Percentiles rank a stretch among this genome's conserved stretches.
Evolutionary conservation across 2,329 filamentous ascomycete species (phyloP).

Genomic region (Apiospora hydei): DNA sequence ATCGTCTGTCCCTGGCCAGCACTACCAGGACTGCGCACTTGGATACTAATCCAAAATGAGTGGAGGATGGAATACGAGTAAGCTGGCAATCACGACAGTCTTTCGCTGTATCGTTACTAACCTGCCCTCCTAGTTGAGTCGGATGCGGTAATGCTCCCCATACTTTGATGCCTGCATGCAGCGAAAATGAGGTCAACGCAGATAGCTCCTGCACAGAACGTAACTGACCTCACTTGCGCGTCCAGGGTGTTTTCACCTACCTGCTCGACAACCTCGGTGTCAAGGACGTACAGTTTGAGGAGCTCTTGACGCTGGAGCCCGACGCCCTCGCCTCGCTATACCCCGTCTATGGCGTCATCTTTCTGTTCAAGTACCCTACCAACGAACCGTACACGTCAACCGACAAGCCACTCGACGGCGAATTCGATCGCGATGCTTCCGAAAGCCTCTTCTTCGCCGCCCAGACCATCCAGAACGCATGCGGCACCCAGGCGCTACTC

Average conservation of each 20-base stretch:
- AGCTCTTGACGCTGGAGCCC: slow-evolving; percentile 88
- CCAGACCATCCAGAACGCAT: slow-evolving; percentile 98
- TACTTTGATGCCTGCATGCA: not conserved
- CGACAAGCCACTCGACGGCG: slow-evolving; percentile 78
- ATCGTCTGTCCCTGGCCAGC: not conserved
- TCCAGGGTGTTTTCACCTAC: slow-evolving; percentile 92
- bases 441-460: slow-evolving; percentile 90
- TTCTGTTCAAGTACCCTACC: slow-evolving; percentile 96
- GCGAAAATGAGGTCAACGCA: not conserved
- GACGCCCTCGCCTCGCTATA: slow-evolving; percentile 74
- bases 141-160: slow-evolving; percentile 75
- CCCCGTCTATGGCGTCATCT: slow-evolving; percentile 93
- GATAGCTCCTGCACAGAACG: slow-evolving; percentile 29
- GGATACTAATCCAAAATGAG: slow-evolving; percentile 58
- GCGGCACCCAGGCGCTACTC: slow-evolving; percentile 93
- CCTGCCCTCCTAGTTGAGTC: slow-evolving; percentile 72
- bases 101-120: slow-evolving; percentile 27
- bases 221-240: slow-evolving; percentile 38
- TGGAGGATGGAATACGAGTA: slow-evolving; percentile 93
- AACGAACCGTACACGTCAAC: slow-evolving; percentile 67
- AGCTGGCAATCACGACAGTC: slow-evolving; percentile 39
- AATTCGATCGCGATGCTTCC: slow-evolving; percentile 77
- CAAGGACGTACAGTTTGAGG: slow-evolving; percentile 94
- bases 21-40: not conserved
- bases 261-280: slow-evolving; percentile 91